Base-by-base conservation (phyloP, 805 yeast species). In the Jamesozyma spencerorum region DNA sequence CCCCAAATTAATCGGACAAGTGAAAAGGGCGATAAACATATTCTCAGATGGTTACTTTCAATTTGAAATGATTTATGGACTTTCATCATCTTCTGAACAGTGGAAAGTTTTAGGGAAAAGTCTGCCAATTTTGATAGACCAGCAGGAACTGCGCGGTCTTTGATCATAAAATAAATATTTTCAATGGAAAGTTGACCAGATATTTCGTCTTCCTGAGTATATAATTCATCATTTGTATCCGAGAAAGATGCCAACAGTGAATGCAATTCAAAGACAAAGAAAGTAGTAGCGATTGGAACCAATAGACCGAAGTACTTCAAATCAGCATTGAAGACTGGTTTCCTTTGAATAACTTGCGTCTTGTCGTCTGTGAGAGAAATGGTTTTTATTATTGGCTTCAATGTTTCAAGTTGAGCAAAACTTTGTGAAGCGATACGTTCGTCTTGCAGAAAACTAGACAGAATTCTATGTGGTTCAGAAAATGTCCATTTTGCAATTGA, bases 41-140 rank as follows among this genome's bases (percentile, higher is more conserved):
- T 47, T 32, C 87, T 67, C 38, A 76, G 75, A 50, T 72, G 72
- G 4, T 75, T 70, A 3, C 85, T 77, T 39, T 71, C 77, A 1
- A 81, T 54, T 45, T 78, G 80, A 3, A 81, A 59, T 1, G 75
- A 66, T 42, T 71, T 75, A 2, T 63, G 50, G 2, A 48, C 24
- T 13, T 51, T 44, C 1, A 47, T 50, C 0, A 47, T 47, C 3
- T 55, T 62, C 6, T 53, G 65, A 2, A 66, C 57, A 31, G 74
- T 70, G 46, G 12, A 77, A 48, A 51, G 66, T 65, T 38, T 74
- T 37, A n/a, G 62, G 48, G 45, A 77, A 44, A 77, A 53, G 48
- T 81, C 76, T 14, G 72, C 36, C 2, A 74, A 36, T 4, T 64
- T 64, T 2, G 74, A 53, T 49, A 72, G 46, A 37, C 62, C 36